phyloP scores from a whole-genome alignment of 1,284 basidiomycete genomes.

The Entoloma clypeatum region DNA sequence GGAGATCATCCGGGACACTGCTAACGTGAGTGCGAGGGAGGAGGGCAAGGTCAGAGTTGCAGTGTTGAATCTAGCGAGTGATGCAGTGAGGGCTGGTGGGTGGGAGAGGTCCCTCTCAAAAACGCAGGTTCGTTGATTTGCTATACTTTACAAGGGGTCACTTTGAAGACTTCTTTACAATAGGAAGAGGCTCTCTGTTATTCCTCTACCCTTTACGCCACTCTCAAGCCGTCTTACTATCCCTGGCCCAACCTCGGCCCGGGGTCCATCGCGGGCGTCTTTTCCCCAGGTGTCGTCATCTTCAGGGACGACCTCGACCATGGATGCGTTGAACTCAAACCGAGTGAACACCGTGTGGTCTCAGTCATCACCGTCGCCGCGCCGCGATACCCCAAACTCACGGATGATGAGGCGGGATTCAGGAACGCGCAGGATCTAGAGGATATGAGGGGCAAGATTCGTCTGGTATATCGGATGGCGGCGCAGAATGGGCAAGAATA shows the following conservation, averaged over 20 bases:
- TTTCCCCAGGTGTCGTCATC: slow-evolving; percentile 42
- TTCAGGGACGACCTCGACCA: slow-evolving; percentile 45
- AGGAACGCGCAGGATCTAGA: slow-evolving; percentile 27
- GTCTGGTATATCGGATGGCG: slow-evolving; percentile 43
- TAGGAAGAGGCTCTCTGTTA: slow-evolving; percentile 46
- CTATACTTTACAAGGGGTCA: no score
- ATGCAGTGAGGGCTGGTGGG: slow-evolving; percentile 35
- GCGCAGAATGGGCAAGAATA: slow-evolving; percentile 34
- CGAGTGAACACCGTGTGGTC: slow-evolving; percentile 32
- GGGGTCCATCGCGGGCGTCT: slow-evolving; percentile 38
- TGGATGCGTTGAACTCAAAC: slow-evolving; percentile 34
- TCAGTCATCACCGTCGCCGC: slow-evolving; percentile 45
- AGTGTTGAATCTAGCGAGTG: slow-evolving; percentile 43
- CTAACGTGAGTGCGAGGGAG: slow-evolving; percentile 28
- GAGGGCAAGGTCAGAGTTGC: no score
- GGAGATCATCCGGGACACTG: slow-evolving; percentile 25
- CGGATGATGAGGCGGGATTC: slow-evolving; percentile 27
- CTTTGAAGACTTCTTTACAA: no score
- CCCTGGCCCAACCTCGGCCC: slow-evolving; percentile 45
- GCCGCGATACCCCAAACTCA: slow-evolving; percentile 31
- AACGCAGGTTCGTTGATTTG: slow-evolving; percentile 34
- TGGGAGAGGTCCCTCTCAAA: slow-evolving; percentile 32
- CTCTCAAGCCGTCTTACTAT: slow-evolving; percentile 39
- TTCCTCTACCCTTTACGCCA: slow-evolving; percentile 42
- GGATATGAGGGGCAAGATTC: slow-evolving; percentile 39